Conservation (phyloP, 805 yeast genomes). For the Cyberlindnera sargentensis region DNA sequence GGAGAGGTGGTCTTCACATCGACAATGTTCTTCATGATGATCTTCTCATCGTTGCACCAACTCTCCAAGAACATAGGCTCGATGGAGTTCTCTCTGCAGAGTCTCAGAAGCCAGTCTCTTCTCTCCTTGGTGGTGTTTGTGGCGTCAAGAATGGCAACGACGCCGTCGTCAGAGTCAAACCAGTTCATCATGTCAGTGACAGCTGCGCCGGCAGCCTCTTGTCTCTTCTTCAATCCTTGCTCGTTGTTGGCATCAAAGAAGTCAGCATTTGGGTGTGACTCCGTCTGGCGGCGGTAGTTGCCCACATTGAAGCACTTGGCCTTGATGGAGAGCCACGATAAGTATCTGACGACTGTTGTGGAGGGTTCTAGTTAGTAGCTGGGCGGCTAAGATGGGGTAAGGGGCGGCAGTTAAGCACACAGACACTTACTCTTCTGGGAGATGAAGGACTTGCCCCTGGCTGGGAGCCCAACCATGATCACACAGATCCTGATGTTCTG, state of each 20-base stretch:
- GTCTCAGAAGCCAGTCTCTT: conserved; percentile 53
- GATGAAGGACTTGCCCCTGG: conserved; percentile 90
- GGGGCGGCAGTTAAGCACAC: neutral
- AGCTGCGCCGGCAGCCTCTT: conserved; percentile 66
- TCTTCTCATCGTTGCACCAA: conserved; percentile 77
- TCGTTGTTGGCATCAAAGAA: conserved; percentile 66
- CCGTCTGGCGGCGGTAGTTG: conserved; percentile 61
- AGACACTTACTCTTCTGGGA: conserved; percentile 64
- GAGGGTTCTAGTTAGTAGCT: neutral
- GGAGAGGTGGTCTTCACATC: conserved; percentile 71
- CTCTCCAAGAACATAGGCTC: conserved; percentile 92
- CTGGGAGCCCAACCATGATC: conserved; percentile 83
- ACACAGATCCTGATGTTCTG: conserved; percentile 78
- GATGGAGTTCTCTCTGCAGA: conserved; percentile 58
- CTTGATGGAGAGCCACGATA: conserved; percentile 85
- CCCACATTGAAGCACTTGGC: conserved; percentile 91
- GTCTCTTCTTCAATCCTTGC: conserved; percentile 56
- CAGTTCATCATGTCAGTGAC: conserved; percentile 76
- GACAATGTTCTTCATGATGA: conserved; percentile 69
- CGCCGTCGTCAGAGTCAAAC: conserved; percentile 75
- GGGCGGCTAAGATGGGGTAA: no score
- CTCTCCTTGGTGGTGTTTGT: conserved; percentile 78
- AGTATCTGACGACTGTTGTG: conserved; percentile 61
- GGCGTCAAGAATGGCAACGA: conserved; percentile 91
- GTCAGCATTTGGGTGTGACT: conserved; percentile 62